Evolutionary conservation across 306 rosid genomes (phyloP), one percentile per base, ranked within the genome.

Genomic region (Calophaca sinica): DNA sequence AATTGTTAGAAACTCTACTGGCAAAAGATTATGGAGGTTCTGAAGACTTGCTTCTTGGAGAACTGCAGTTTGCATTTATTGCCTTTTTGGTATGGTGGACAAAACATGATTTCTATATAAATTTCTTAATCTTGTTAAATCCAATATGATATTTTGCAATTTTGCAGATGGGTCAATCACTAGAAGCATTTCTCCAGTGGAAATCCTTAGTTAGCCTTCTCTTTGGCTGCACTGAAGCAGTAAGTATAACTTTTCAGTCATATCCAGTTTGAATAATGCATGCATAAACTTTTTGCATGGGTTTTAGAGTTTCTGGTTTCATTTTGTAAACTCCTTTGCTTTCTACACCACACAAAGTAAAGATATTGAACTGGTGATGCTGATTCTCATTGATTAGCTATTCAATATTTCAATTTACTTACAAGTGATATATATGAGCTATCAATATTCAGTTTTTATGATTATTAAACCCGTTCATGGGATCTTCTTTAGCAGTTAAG

Each of bases 101-200:
- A 42, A 31, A 73, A 55, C 50, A n/a, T 49, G 15, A 33, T 66
- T 51, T 20, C 38, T 39, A 59, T 73, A 31, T 13, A 59, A 11
- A 38, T 71, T 75, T 73, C 38, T 62, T 57, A 9, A 58, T 66
- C 2, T 6, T 69, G 51, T 72, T 41, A 31, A 63, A 67, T 70
- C 70, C 49, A 66, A 46, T 59, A 38, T 81, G 64, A 78, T 69
- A 69, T 69, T 62, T 68, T 66, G 79, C 62, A 51, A 68, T 60
- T 57, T 7, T 67, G 87, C 83, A 91, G 96, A 91, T 94, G 98
- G 98, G 98, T 50, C 98, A 94, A 73, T 94, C 98, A 2, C 89
- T 94, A 42, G 93, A 91, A 88, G 97, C 94, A 75, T 94, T 94
- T 85, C 71, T 91, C 32, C 98, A 88, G 77, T 91, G 96, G 98